Conservation (phyloP, 1,139 yeast species). For the Hanseniaspora uvarum region DNA sequence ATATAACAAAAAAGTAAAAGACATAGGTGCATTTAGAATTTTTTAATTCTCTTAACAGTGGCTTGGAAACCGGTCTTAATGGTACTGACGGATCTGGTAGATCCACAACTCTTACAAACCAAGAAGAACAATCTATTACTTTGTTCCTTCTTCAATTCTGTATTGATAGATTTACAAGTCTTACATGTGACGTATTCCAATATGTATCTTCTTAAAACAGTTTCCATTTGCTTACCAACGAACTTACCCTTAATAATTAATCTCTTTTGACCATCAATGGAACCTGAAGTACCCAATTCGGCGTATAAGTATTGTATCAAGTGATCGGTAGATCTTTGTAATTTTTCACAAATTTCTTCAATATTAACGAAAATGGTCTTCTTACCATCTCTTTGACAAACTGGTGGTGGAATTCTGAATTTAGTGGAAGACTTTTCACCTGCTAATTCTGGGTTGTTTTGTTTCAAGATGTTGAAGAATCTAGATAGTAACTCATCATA, state of each 20-base stretch:
- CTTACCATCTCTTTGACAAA: conserved; percentile 95
- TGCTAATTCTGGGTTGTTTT: conserved; percentile 95
- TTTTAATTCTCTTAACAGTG: conserved; percentile 71
- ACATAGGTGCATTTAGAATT: conserved; percentile 19
- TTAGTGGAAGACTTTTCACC: conserved; percentile 90
- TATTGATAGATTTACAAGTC: conserved; percentile 96
- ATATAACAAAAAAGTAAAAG: conserved; percentile 3
- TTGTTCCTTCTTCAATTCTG: conserved; percentile 87
- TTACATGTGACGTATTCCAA: conserved; percentile 96
- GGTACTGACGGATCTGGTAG: conserved; percentile 91
- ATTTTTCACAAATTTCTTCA: conserved; percentile 84
- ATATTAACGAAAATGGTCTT: conserved; percentile 93
- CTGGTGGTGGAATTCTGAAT: conserved; percentile 95
- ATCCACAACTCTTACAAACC: conserved; percentile 97
- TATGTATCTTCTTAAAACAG: conserved; percentile 90
- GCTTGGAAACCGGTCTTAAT: conserved; percentile 99
- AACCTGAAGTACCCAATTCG: conserved; percentile 98
- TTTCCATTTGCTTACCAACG: conserved; percentile 95
- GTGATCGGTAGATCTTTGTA: conserved; percentile 96
- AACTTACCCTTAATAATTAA: conserved; percentile 95
- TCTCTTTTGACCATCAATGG: conserved; percentile 95
- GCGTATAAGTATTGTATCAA: conserved; percentile 94
- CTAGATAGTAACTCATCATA: conserved; percentile 71
- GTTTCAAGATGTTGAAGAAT: conserved; percentile 74
- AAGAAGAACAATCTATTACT: conserved; percentile 93